A percentile compares a stretch with the other conserved stretches of the same genome.
These are phyloP conservation scores for Fusarium sp. DNA, from an alignment of 2,329 filamentous ascomycete species.

Conservation along the genomic window DNA sequence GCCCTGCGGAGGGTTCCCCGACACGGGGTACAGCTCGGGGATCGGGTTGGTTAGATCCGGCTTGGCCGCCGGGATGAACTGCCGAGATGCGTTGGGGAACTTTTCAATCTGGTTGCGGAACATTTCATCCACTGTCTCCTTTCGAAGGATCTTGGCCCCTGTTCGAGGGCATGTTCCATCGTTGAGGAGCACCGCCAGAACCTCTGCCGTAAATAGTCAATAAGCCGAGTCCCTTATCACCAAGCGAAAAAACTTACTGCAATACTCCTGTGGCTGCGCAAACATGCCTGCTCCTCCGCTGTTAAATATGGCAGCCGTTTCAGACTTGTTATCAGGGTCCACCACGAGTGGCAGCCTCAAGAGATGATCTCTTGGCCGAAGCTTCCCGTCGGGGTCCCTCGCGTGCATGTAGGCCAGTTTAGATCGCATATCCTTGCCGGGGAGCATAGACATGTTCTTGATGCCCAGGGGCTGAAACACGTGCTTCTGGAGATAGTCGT, in stretches of 20 bases:
- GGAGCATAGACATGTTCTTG: conserved; percentile 67
- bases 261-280: conserved; percentile 70
- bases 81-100: conserved; percentile 64
- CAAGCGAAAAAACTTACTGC: conserved; percentile 54
- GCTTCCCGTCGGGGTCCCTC: conserved; percentile 57
- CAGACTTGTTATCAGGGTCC: conserved; percentile 50
- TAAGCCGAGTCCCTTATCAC: background rate
- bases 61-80: conserved; percentile 59
- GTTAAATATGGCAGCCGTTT: conserved; percentile 62
- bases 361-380: conserved; percentile 61
- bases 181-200: conserved; percentile 73
- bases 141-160: conserved; percentile 63
- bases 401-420: conserved; percentile 69
- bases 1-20: conserved; percentile 66
- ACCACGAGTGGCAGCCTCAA: conserved; percentile 58
- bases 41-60: conserved; percentile 60
- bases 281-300: conserved; percentile 73
- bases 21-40: conserved; percentile 62
- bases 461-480: conserved; percentile 62
- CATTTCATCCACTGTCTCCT: conserved; percentile 71
- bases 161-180: conserved; percentile 71
- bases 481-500: conserved; percentile 61
- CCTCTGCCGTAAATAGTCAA: conserved; percentile 53
- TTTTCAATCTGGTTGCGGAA: conserved; percentile 72
- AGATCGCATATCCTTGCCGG: conserved; percentile 63